Conservation (phyloP, 352 stramenopile species). For the Lagenidium giganteum region DNA sequence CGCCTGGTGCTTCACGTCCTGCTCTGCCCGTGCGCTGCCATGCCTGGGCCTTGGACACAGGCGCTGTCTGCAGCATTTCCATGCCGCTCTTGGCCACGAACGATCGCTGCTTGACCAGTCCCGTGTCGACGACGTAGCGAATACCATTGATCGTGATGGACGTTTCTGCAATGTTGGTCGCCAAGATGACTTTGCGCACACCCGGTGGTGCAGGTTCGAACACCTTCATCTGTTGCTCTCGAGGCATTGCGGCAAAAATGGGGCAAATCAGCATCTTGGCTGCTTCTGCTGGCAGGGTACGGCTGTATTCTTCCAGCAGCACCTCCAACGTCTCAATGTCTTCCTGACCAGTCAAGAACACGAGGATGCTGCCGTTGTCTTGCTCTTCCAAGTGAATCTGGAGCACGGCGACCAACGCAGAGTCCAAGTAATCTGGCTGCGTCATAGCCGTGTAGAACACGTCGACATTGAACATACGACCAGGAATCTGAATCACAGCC, state of each 20-base stretch:
- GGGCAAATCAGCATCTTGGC: conserved; percentile 89
- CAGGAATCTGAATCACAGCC: conserved; percentile 82
- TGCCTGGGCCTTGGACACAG: conserved; percentile 87
- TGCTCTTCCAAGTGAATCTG: conserved; percentile 88
- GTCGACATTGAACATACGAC: conserved; percentile 87
- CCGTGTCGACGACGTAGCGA: conserved; percentile 82
- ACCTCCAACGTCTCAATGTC: conserved; percentile 93
- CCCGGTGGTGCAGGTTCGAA: conserved; percentile 82
- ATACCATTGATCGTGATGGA: conserved; percentile 99
- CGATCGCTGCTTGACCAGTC: conserved; percentile 83
- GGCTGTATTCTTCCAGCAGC: conserved; percentile 79
- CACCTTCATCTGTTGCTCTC: conserved; percentile 92
- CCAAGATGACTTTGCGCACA: conserved; percentile 91
- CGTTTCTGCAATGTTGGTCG: conserved; percentile 97
- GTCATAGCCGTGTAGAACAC: conserved; percentile 87
- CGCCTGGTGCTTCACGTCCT: conserved; percentile 73
- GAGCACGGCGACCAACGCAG: conserved; percentile 80
- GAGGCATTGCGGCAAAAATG: conserved; percentile 94
- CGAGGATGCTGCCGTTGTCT: conserved; percentile 87
- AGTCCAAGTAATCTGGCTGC: conserved; percentile 88
- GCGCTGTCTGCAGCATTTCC: conserved; percentile 84
- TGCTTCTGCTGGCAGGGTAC: conserved; percentile 55
- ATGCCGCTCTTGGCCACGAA: conserved; percentile 86
- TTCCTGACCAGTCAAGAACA: conserved; percentile 94
- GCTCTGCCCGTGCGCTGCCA: conserved; percentile 89